Evolutionary conservation across 176 grass and related monocot genomes (phyloP).

Genomic region (Elymus sibiricus): DNA sequence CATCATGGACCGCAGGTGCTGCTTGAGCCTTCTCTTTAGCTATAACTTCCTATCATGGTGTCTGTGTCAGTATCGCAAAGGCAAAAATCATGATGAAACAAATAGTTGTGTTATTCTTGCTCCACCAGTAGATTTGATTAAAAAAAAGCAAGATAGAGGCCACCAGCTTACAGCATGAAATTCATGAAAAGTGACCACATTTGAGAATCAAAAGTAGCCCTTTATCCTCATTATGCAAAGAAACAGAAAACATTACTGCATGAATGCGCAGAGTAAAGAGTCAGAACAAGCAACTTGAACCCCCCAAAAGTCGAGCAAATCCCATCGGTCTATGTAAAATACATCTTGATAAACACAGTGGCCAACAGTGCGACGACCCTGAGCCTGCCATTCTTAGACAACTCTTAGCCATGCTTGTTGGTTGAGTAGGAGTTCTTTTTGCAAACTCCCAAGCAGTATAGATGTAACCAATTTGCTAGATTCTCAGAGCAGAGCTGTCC

Average conservation of each 20-base stretch:
- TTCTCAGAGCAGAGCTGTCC: not conserved
- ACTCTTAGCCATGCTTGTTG: too few species aligned
- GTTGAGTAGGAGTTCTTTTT: too few species aligned
- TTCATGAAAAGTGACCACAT: not conserved
- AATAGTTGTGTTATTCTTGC: not conserved
- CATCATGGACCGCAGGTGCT: conserved; percentile 51
- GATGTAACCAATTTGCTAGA: not conserved
- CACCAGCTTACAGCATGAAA: conserved; percentile 3
- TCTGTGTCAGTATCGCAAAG: conserved; percentile 19
- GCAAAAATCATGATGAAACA: not conserved
- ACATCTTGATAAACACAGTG: too few species aligned
- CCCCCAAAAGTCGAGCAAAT: too few species aligned
- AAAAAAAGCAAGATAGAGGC: not conserved
- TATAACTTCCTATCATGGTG: conserved; percentile 62
- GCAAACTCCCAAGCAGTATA: not conserved
- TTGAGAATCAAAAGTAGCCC: not conserved
- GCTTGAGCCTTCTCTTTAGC: conserved; percentile 66
- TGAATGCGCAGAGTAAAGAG: too few species aligned
- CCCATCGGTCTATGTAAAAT: too few species aligned
- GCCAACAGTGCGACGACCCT: too few species aligned
- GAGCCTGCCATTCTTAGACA: too few species aligned
- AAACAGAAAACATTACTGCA: not conserved
- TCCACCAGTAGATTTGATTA: not conserved
- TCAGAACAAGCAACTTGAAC: too few species aligned
- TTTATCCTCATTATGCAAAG: not conserved